Base-by-base conservation (phyloP, 257 asterid species). In the Fraxinus anomala region DNA sequence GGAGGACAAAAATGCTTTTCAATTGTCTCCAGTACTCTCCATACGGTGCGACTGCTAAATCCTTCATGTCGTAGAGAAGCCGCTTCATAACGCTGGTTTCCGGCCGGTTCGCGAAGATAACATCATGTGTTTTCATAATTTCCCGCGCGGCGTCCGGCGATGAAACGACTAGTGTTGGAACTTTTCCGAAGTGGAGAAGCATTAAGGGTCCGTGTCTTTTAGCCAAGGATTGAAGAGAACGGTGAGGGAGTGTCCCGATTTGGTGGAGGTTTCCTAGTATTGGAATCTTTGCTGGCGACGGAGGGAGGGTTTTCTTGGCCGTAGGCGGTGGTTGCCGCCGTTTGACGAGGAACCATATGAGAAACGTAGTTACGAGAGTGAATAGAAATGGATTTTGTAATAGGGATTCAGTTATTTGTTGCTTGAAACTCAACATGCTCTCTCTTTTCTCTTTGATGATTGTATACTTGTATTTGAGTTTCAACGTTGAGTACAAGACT, bases 71-170 rank as follows among this genome's bases (percentile, higher is more conserved):
- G 47, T 33, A 67, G 16, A 76, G 72, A 67, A 76, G 80, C 21
- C 67, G 24, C 37, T 8, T n/a, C 12, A 63, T 0, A 17, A 76
- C 12, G 80, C 59, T 61, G 17, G 73, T n/a, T 12, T 34, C 61
- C 9, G 68, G 67, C 44, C 74, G 49, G 16, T 44, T 76, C 6
- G 74, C 11, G 37, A 65, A 76, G 24, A 76, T 23, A 21, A 76
- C n/a, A 17, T 76, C 80, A 40, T 76, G 67, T 13, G 78, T 72
- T 73, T 79, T 79, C 78, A 79, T 63, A 51, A 79, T 65, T 19
- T 79, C 69, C 16, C 33, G 39, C 3, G 78, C 74, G 12, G 73
- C 73, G 16, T 65, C 73, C 1, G 74, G 69, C 9, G 82, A 79
- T 7, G 82, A 79, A 49, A 73, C 68, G 11, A 79, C 68, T 1